These are phyloP conservation scores for Glomus cerebriforme DNA, from an alignment of 192 early-diverging fungal genomes.

Conservation along the genomic window DNA sequence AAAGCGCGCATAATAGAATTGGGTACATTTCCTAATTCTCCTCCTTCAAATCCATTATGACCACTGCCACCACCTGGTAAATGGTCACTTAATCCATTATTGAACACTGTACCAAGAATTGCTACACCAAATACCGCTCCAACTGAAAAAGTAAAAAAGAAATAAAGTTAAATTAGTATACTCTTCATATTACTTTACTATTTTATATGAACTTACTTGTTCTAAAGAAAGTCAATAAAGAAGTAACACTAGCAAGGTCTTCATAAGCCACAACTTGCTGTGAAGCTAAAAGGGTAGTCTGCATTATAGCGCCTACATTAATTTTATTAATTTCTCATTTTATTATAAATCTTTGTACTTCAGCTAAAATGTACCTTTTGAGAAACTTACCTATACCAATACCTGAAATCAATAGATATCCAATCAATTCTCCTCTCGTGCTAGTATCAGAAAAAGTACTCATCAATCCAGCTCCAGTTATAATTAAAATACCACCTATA, in stretches of 20 bases:
- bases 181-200: neutral
- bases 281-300: constrained; percentile 66
- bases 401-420: constrained; percentile 69
- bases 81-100: constrained; percentile 22
- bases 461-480: constrained; percentile 62
- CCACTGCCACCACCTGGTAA: neutral
- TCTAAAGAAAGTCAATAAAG: constrained; percentile 64
- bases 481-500: constrained; percentile 59
- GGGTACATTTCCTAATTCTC: neutral
- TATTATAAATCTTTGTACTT: neutral
- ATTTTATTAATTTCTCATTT: neutral
- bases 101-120: constrained; percentile 42
- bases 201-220: constrained; percentile 36
- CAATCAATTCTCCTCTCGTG: constrained; percentile 52
- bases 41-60: neutral
- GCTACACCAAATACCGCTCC: constrained; percentile 41
- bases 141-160: constrained; percentile 34
- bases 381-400: constrained; percentile 63
- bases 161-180: constrained; percentile 31
- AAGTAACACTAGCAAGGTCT: constrained; percentile 68
- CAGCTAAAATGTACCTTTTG: neutral
- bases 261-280: constrained; percentile 62
- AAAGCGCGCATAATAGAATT: neutral
- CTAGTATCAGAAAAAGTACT: constrained; percentile 50
- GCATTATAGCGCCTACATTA: constrained; percentile 50